Base-by-base conservation (phyloP, 2,329 filamentous ascomycete genomes). In the Hypoxylon sp. region DNA sequence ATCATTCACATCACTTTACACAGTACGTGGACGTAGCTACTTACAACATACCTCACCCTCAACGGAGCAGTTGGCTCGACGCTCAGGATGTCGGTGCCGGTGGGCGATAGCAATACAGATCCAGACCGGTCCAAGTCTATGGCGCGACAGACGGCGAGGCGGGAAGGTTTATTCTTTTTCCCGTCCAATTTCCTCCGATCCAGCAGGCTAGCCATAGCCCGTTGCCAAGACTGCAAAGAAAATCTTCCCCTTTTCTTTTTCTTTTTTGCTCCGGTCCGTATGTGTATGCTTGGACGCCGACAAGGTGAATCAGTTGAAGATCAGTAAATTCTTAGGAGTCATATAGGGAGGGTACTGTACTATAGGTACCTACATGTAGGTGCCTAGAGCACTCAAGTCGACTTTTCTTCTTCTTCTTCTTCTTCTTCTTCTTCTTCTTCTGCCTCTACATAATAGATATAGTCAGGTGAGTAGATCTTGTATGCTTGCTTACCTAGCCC, bases 61-160 rank as follows among this genome's bases (percentile, higher is more conserved):
- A n/a, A 17, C 18, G 29, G 15, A 40, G 17, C 21, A 38, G 13
- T n/a, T n/a, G n/a, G n/a, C 42, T 55, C 17, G 26, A 57, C 54
- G 45, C 61, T 58, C 51, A 51, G 33, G 48, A 57, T 55, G 37
- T 62, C 57, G 61, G 61, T 59, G 60, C 58, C 58, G 61, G 59
- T 59, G 61, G 61, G 45, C 56, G 58, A 64, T 62, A 48, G 61
- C 61, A 62, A 15, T 18, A 4, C n/a, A 35, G 13, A 15, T 18
- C 31, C 31, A 35, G 31, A n/a, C 29, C 31, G 18, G 31, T 18
- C 31, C 4, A 35, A n/a, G 58, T 59, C 54, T 42, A 64, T 64
- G 61, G 61, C 61, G 61, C 60, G 51, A 64, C 62, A 54, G 41
- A 52, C 58, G 58, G 61, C 49, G 53, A 26, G 37, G 15, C 18